phyloP scores from a whole-genome alignment of 2,329 filamentous ascomycete genomes.

The Parastagonospora avenae region DNA sequence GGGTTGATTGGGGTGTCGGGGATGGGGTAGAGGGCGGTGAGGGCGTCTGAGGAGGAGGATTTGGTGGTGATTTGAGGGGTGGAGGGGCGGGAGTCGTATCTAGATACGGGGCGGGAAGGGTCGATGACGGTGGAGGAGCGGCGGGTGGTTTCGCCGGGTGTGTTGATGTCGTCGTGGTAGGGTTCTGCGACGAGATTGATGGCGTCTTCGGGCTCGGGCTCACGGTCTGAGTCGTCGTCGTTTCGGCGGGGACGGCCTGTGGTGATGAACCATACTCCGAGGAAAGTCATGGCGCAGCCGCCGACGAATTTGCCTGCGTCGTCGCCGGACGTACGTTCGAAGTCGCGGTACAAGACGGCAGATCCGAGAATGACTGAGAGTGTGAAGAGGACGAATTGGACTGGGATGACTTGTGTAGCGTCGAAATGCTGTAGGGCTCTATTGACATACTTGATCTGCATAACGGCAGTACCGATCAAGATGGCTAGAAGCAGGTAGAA shows the following conservation, averaged over 20 bases:
- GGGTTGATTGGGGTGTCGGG: constrained; percentile 32
- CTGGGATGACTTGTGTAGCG: constrained; percentile 96
- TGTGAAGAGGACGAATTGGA: constrained; percentile 96
- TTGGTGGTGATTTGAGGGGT: constrained; percentile 35
- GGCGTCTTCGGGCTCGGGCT: constrained; percentile 48
- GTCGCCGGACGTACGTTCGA: constrained; percentile 76
- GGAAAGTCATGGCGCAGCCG: constrained; percentile 89
- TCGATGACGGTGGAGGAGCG: constrained; percentile 32
- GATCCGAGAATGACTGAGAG: constrained; percentile 94
- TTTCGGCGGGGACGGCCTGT: constrained; percentile 65
- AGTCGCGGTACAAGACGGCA: constrained; percentile 91
- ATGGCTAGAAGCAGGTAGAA: constrained; percentile 85
- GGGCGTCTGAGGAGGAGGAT: constrained; percentile 12
- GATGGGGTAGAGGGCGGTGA: constrained; percentile 4
- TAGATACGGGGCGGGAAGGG: constrained; percentile 20
- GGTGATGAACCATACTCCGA: constrained; percentile 96
- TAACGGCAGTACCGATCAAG: constrained; percentile 81
- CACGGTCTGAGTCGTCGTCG: constrained; percentile 57
- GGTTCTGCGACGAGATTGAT: constrained; percentile 50
- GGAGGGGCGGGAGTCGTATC: constrained; percentile 17
- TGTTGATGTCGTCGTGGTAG: constrained; percentile 37
- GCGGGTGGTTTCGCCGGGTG: constrained; percentile 12
- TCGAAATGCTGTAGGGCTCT: constrained; percentile 88
- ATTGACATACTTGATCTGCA: constrained; percentile 98
- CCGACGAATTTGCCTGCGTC: constrained; percentile 85